Conservation (phyloP, 1,139 yeast species). For the Lodderomyces parapsilosis region DNA sequence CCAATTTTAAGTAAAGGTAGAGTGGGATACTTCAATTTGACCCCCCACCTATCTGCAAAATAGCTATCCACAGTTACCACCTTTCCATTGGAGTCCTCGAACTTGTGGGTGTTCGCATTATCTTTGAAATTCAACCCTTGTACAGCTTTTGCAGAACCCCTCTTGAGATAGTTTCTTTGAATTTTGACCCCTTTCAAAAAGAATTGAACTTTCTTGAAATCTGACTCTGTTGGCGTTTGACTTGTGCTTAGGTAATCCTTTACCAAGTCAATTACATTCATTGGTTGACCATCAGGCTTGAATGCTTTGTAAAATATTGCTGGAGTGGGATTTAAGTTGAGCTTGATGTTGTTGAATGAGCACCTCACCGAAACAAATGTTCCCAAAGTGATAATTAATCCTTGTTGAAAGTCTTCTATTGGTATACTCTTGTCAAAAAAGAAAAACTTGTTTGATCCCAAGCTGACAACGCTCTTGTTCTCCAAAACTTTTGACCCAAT, state of each 20-base stretch:
- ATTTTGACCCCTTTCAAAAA: conserved; percentile 15
- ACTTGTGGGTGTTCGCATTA: conserved; percentile 11
- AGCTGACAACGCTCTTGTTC: conserved; percentile 11
- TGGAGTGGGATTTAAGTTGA: conserved; percentile 15
- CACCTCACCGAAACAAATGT: conserved; percentile 15
- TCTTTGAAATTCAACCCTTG: conserved; percentile 12
- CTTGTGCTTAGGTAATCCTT: conserved; percentile 10
- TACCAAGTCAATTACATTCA: conserved; percentile 14
- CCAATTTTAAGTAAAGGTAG: conserved; percentile 15
- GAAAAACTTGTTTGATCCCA: conserved; percentile 15
- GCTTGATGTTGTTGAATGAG: conserved; percentile 12
- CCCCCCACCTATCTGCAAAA: conserved; percentile 11
- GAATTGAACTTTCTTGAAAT: conserved; percentile 10
- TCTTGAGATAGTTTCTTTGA: conserved; percentile 12
- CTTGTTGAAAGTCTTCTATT: conserved; percentile 11
- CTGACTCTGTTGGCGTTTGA: conserved; percentile 7
- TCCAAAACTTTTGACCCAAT: conserved; percentile 13
- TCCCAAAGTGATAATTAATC: conserved; percentile 13
- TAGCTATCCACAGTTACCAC: conserved; percentile 10
- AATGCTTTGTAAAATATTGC: conserved; percentile 14
- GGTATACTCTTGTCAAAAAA: conserved; percentile 11
- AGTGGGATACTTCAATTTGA: conserved; percentile 11
- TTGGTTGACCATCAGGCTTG: conserved; percentile 13
- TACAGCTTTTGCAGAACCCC: conserved; percentile 10
- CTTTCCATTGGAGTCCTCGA: conserved; percentile 12